Conservation (phyloP, 1,284 basidiomycete genomes). For the Inonotus obliquus region DNA sequence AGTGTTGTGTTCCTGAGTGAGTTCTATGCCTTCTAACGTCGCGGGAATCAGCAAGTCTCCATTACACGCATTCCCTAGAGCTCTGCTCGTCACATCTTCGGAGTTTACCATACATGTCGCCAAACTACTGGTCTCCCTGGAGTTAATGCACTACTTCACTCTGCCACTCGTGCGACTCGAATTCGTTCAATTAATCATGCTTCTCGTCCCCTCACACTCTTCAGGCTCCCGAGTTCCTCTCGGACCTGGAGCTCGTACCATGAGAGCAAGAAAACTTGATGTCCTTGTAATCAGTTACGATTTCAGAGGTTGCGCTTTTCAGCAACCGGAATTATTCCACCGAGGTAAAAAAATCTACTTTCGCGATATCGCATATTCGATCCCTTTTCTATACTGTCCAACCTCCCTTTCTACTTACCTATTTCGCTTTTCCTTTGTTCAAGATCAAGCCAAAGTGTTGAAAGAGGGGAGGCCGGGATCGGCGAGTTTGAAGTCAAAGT, state of each 20-base stretch:
- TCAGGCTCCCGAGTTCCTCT: not conserved
- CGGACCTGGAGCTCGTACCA: not conserved
- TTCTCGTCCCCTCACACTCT: not conserved
- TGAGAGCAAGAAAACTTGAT: not conserved
- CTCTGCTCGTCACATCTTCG: not conserved
- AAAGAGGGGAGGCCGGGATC: not conserved
- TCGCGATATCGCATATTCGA: not conserved
- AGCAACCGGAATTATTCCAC: not conserved
- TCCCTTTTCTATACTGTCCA: not conserved
- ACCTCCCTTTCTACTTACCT: not conserved
- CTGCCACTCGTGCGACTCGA: too few species aligned
- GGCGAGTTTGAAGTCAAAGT: not conserved
- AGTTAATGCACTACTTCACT: not conserved
- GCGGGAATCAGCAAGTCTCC: not conserved
- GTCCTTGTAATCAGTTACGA: not conserved
- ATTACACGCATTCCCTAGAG: not conserved
- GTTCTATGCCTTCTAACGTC: not conserved
- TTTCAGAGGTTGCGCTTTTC: not conserved
- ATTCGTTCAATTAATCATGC: too few species aligned
- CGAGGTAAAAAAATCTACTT: not conserved
- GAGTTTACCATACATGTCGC: not conserved
- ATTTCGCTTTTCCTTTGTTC: not conserved
- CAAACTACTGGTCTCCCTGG: not conserved
- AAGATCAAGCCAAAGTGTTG: not conserved
- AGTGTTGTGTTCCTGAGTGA: not conserved